A percentile compares a stretch with the other conserved stretches of the same genome.
These are phyloP conservation scores for Yamadazyma buinensis DNA, from an alignment of 1,139 yeast species.

Conservation along the genomic window DNA sequence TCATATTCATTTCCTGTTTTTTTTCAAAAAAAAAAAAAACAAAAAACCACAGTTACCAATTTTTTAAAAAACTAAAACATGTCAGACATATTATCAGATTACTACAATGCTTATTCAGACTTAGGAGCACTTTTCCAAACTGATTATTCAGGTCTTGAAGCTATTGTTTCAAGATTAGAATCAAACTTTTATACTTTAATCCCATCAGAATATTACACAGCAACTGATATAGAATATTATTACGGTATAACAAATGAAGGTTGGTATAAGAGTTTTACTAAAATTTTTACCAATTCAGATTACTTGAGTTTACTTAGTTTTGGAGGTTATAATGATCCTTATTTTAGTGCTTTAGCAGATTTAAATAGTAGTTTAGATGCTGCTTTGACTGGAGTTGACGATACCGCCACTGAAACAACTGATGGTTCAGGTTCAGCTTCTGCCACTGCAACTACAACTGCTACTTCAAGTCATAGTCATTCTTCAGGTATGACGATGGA, in stretches of 20 bases:
- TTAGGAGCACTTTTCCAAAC: too few relatives aligned
- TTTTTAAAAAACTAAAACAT: too few relatives aligned
- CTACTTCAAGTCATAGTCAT: neutral
- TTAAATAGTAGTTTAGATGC: neutral
- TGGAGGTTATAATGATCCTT: neutral
- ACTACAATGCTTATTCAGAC: too few relatives aligned
- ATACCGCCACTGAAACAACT: neutral
- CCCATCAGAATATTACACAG: slow-evolving; percentile 1
- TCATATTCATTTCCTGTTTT: too few relatives aligned
- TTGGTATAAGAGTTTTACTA: slow-evolving; percentile 4
- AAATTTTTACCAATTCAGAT: slow-evolving; percentile 3
- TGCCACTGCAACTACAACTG: neutral
- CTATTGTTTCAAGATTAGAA: slow-evolving; percentile 1
- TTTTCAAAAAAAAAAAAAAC: too few relatives aligned
- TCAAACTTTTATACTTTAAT: slow-evolving; percentile 2
- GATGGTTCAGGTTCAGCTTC: neutral
- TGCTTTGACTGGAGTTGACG: neutral
- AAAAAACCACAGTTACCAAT: too few relatives aligned
- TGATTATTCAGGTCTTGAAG: too few relatives aligned
- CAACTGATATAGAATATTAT: neutral
- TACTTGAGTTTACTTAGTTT: slow-evolving; percentile 1
- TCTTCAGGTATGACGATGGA: too few relatives aligned
- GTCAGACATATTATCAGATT: too few relatives aligned
- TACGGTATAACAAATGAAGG: neutral
- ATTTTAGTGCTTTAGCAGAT: neutral